Base-by-base conservation (phyloP, 2,329 filamentous ascomycete genomes). In the Xylaria sp. region DNA sequence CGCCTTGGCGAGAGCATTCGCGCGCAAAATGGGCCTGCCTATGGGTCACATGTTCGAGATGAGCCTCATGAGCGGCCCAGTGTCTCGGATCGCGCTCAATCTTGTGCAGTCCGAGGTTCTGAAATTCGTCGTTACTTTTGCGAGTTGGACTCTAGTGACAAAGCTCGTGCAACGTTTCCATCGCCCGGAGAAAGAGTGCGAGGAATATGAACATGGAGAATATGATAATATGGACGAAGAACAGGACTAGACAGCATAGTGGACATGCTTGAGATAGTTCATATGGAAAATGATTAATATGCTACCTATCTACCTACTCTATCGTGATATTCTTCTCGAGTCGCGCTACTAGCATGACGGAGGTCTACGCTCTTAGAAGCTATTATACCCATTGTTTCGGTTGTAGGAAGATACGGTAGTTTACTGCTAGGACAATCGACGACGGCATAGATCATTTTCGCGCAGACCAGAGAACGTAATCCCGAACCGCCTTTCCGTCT, bases 31-130 rank as follows among this genome's bases (percentile, higher is more conserved):
- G 56, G 77, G 77, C 1, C 65, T 79, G 42, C 66, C 76, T 2
- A 67, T 70, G 5, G 62, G 66, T 6, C 74, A 74, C 35, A 76
- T 84, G n/a, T 74, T 74, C 50, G 67, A 70, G 1, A 62, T 72
- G 9, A 74, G 71, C 44, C 68, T 74, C 18, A 63, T 76, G 30
- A 72, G 73, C 6, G 72, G 75, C 1, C 57, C 80, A 18, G 76
- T 73, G 8, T 68, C 73, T 67, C 75, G 74, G 9, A 75, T 72
- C 6, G 55, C 76, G 2, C 68, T 76, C 35, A 83, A 83, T 66
- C 73, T 82, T 55, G 53, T 81, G 4, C 74, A 76, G 10, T 59
- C 77, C 1, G 79, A 83, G 64, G 65, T 82, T 13, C 48, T 79
- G 16, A 76, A 80, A 57, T 62, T 82, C 2, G 64, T 76, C 6